Base-by-base conservation (phyloP, 2,329 filamentous ascomycete species). In the Fusarium marasasianum region DNA sequence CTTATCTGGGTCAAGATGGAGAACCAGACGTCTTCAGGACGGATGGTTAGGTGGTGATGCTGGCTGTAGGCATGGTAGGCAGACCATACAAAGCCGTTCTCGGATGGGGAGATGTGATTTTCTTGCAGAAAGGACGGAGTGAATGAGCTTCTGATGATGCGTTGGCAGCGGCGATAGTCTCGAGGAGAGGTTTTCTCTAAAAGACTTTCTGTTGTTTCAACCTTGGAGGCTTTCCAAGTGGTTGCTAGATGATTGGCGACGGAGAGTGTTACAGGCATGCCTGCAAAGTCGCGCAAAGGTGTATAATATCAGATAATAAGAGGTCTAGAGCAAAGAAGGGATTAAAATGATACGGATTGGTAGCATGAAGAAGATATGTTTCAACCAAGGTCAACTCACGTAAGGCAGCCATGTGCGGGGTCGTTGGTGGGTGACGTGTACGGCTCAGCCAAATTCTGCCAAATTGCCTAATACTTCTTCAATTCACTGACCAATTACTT, bases 311-410 rank as follows among this genome's bases (percentile, higher is more conserved):
- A 24, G 14, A 44, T 17, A 44, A 7, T 11, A 11, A 11, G 14
- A 24, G 3, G 10, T 6, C 2, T 1, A 6, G 9, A 17, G 41
- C 1, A 44, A 11, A 17, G 2, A 4, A 24, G 6, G 24, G 6
- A 11, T 11, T 0, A 24, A 24, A 7, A 7, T 24, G 10, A 13
- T 24, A 10, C 11, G 9, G n/a, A 11, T 44, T 7, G 6, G 6
- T 7, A 44, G n/a, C 3, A 11, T 11, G 1, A 17, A 43, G 5
- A n/a, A 24, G 14, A 24, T 17, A 1, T 11, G n/a, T 17, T 24
- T 17, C 17, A 15, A 43, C 10, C 1, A 24, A 4, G 3, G 41
- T 43, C 10, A 24, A 24, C n/a, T 11, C 15, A 1, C 10, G 3
- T 11, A 43, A 17, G 41, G 4, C n/a, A 44, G 41, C 14, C 15